Base-by-base conservation (phyloP, 371 early-diverging fungal genomes). In the Mucor irregularis region DNA sequence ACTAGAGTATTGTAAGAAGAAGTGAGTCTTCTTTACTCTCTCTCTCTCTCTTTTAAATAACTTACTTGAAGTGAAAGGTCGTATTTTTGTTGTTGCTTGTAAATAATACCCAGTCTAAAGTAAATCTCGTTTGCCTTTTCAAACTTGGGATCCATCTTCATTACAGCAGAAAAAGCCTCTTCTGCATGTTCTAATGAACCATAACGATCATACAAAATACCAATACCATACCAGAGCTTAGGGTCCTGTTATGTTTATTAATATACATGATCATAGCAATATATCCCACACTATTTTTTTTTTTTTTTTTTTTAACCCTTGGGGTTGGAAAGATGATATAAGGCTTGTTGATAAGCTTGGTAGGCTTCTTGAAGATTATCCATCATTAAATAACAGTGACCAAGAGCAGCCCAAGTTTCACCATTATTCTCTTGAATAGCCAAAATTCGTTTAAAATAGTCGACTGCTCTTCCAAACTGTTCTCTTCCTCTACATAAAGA, bases 141-240 rank as follows among this genome's bases (percentile, higher is more conserved):
- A 62, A 91, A 94, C 47, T 88, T 82, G 6, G 90, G 83, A 39
- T 91, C 91, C 87, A 91, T 88, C 49, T 79, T 70, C 81, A 91
- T 83, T 8, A 87, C 97, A 1, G 93, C 89, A 0, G 90, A 78
- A 61, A 96, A 96, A 0, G 97, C 97, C 60, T 95, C 95, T 66
- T 96, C 96, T 10, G 98, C 97, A 63, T 94, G 90, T 39, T 96
- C 96, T 21, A 88, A 88, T 1, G 94, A 92, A 10, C 93, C 94
- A 63, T 93, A 96, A 17, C 96, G 87, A 63, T 97, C 98, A 61
- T 96, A 96, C 7, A 96, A 75, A 26, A 95, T 95, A 21, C 96
- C 98, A 35, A 96, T 94, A 19, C 96, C 96, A 62, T 95, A 97
- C 98, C 98, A 97, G 17, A 97, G 85, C 61, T 94, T 95, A 5